Conservation (phyloP, 2,329 filamentous ascomycete genomes). For the Sporothrix humicola region DNA sequence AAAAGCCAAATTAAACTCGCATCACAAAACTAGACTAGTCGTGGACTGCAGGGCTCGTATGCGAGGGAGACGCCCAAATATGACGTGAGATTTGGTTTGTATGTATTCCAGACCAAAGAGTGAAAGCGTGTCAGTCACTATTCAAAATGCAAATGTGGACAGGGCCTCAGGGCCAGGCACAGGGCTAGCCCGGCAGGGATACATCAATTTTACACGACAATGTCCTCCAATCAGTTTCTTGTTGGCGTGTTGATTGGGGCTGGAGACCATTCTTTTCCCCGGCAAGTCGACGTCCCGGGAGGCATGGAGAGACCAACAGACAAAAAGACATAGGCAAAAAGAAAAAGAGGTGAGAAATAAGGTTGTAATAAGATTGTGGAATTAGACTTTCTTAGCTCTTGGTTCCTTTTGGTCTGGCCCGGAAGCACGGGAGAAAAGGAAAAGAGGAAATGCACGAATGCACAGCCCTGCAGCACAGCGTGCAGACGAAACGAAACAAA, state of each 20-base stretch:
- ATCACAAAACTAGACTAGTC: neutral
- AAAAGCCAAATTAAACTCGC: neutral
- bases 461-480: constrained; percentile 13
- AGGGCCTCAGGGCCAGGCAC: no score
- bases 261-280: neutral
- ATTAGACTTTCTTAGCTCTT: neutral
- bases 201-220: neutral
- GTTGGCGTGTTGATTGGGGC: neutral
- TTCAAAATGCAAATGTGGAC: neutral
- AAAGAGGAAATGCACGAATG: neutral
- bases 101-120: neutral
- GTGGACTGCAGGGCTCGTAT: constrained; percentile 9
- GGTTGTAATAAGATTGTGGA: neutral
- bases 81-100: constrained; percentile 19
- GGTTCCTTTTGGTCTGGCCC: neutral
- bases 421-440: neutral
- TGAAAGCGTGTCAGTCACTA: neutral
- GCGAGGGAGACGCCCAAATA: neutral
- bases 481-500: constrained; percentile 21
- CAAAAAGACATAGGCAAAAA: neutral
- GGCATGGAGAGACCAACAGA: neutral
- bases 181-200: neutral
- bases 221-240: neutral
- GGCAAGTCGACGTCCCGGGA: neutral
- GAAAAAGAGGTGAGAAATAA: neutral